Evolutionary conservation across 2,329 filamentous ascomycete genomes (phyloP), one percentile per base, ranked within the genome.

Genomic region (Fusarium solani-melongenae): DNA sequence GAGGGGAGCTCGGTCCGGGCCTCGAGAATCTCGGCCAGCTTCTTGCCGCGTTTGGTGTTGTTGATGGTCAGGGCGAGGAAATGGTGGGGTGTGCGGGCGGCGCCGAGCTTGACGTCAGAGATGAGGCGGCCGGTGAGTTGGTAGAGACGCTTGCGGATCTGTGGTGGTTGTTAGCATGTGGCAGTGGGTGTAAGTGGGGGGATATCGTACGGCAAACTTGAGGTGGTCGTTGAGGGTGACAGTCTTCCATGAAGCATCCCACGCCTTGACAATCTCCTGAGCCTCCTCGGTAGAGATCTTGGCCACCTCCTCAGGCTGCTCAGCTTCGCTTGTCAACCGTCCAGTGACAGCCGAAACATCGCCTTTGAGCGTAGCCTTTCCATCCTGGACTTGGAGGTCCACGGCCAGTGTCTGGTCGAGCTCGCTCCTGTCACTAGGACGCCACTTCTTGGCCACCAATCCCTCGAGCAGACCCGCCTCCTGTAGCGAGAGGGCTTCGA

Each of bases 111-210:
- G 55, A 89, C 86, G 82, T 98, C 96, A 17, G 93, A 87, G 73
- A 98, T 86, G 67, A 90, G 89, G 70, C 91, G 89, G 69, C 94
- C 94, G n/a, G 92, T 95, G 69, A 97, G 87, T 81, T 96, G 93
- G 81, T 92, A 90, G 70, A 95, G 85, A 67, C 94, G 92, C 84
- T 98, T 97, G 78, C 92, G 85, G 73, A 96, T 88, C 95, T 98
- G 24, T n/a, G 6, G 51, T 36, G 22, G 6, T 49, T 73, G 67
- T 79, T 66, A 78, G 74, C 57, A 34, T 9, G 12, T n/a, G 12
- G 59, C 10, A 14, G 0, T 10, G 31, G 2, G 5, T 6, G 20
- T 22, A 14, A 7, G 11, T n/a, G 20, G 29, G 39, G 39, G 9
- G 38, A 9, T 20, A 41, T 69, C 92, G 73, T 88, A 96, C 94